Conservation (phyloP, 306 rosid species). For the Gastrolobium villosum region DNA sequence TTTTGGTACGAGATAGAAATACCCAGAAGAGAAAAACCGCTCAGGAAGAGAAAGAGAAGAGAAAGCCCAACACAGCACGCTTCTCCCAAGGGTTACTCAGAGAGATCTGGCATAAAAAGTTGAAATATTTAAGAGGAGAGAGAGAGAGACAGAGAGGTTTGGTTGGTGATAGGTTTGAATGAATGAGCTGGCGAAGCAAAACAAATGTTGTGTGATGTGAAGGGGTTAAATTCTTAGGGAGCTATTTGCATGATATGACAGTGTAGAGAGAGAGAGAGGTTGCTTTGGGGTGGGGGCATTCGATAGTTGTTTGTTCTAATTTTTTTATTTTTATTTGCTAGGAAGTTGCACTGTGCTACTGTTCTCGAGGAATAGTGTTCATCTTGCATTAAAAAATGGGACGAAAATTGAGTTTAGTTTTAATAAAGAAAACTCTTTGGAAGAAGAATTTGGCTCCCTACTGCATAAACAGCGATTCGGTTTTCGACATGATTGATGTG, state of each 20-base stretch:
- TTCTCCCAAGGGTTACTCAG: constrained; percentile 54
- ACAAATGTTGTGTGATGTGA: constrained; percentile 57
- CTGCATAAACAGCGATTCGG: not conserved
- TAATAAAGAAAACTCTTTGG: not conserved
- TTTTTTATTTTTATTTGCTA: not conserved
- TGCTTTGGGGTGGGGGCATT: constrained; percentile 58
- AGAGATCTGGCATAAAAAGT: constrained; percentile 78
- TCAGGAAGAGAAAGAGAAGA: constrained; percentile 18
- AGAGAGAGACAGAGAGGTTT: constrained; percentile 29
- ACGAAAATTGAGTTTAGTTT: not conserved
- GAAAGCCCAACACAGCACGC: constrained; percentile 39
- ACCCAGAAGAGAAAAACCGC: constrained; percentile 28
- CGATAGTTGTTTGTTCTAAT: constrained; percentile 4
- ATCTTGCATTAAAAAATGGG: not conserved
- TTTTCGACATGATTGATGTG: not conserved
- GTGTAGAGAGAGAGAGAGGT: constrained; percentile 9
- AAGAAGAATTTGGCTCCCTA: not conserved
- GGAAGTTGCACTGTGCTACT: constrained; percentile 37
- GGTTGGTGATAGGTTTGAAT: constrained; percentile 57
- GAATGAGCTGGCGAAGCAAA: constrained; percentile 72
- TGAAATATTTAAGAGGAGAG: constrained; percentile 43
- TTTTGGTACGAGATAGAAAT: constrained; percentile 35
- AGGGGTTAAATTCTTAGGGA: constrained; percentile 51
- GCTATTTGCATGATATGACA: constrained; percentile 87
- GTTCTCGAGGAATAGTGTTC: constrained; percentile 42